Percentiles rank a stretch among this genome's conserved stretches.
Evolutionary conservation across 345 rosid species (phyloP).

Genomic region (Populus euphratica): DNA sequence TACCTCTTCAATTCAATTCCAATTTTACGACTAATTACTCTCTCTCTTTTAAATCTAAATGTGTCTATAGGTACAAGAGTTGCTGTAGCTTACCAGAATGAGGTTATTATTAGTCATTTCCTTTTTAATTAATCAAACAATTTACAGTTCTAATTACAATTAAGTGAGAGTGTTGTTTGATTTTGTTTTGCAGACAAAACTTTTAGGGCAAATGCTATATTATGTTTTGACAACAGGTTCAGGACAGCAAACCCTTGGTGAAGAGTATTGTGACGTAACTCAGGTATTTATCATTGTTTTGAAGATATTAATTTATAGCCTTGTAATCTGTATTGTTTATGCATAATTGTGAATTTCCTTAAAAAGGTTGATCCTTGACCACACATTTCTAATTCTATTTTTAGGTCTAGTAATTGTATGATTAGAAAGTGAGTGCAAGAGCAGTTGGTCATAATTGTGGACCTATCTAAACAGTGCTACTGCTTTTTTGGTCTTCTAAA

Average conservation of each 20-base stretch:
- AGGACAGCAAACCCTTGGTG: conserved; percentile 93
- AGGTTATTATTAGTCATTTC: conserved; percentile 38
- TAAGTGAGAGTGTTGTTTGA: not conserved
- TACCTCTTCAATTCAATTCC: too few relatives aligned
- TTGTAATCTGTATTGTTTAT: not conserved
- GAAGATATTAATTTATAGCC: too few relatives aligned
- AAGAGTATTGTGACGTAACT: conserved; percentile 90
- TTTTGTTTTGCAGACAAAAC: conserved; percentile 57
- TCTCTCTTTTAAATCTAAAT: not conserved
- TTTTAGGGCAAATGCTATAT: conserved; percentile 87
- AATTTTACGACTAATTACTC: not conserved
- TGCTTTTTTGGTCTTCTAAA: too few relatives aligned
- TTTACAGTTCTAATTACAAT: not conserved
- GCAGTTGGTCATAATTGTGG: not conserved
- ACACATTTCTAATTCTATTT: too few relatives aligned
- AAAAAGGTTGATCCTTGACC: too few relatives aligned
- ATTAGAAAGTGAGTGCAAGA: not conserved
- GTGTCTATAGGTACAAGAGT: conserved; percentile 62
- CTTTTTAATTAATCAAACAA: not conserved
- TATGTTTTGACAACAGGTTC: conserved; percentile 87
- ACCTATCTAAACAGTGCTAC: too few relatives aligned
- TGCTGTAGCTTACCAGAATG: conserved; percentile 84
- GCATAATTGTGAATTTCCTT: too few relatives aligned
- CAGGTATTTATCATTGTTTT: conserved; percentile 48
- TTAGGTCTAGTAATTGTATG: not conserved